Base-by-base conservation (phyloP, 257 asterid genomes). In the Solanum chmielewskii region DNA sequence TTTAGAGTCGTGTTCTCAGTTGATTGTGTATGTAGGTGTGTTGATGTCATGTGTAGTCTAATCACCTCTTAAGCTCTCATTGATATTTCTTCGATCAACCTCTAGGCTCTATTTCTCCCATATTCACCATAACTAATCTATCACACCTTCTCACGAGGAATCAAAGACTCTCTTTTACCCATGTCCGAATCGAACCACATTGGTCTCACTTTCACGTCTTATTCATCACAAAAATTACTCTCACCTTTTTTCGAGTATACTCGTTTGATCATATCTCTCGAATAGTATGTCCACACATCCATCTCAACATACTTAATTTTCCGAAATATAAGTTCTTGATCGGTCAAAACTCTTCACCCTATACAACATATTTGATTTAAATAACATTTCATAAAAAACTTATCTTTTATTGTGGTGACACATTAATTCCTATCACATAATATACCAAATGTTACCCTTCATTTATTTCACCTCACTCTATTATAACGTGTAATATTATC, bases 51-150 rank as follows among this genome's bases (percentile, higher is more conserved):
- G 62, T 52, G n/a, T 52, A 6, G 62, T 52, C 62, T 52, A 18
- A 52, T 52, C n/a, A 52, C n/a, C 62, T 52, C 62, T 52, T 23
- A 0, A 0, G 0, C 4, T 52, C 11, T 52, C n/a, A 52, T 0
- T 10, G 7, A 52, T 52, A 52, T n/a, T 52, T 52, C 0, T 52
- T 52, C 2, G 7, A 4, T 52, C n/a, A 18, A 52, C 62, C 62
- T 18, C 62, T 52, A 52, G 5, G 35, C 35, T 33, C 35, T 33
- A 23, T n/a, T 52, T 0, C 7, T 23, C 10, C 62, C n/a, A 9
- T 42, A 9, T 3, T 42, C 45, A 42, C 13, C 45, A 6, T 52
- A 52, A 18, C n/a, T 52, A 52, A 52, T 16, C 62, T 18, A 16
- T 18, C 62, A 6, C n/a, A 52, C 62, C 62, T 52, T 52, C 62